Percentiles rank a stretch among this genome's conserved stretches.
Conservation (phyloP, 129 eudicot genomes). For the Glebionis coronaria region DNA sequence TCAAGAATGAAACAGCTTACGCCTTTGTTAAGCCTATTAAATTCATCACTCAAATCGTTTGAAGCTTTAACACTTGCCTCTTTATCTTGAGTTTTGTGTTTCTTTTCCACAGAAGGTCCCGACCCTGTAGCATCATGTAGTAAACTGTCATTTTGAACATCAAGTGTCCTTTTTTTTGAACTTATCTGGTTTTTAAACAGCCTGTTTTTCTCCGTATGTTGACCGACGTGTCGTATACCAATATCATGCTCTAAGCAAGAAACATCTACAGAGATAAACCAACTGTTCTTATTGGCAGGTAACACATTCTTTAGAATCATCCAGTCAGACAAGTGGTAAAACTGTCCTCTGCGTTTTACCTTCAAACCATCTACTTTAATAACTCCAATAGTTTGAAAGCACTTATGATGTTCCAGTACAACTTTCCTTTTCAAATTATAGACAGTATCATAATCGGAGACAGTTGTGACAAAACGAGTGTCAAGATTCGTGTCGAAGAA, state of each 20-base stretch:
- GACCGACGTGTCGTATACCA: slow-evolving; percentile 16
- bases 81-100: slow-evolving; percentile 29
- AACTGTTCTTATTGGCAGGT: slow-evolving; percentile 30
- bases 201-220: slow-evolving; percentile 25
- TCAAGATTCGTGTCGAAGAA: no score
- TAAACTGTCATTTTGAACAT: slow-evolving; percentile 15
- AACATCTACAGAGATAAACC: slow-evolving; percentile 58
- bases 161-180: slow-evolving; percentile 25
- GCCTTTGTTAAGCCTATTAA: slow-evolving; percentile 1
- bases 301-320: slow-evolving; percentile 63
- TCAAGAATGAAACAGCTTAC: slow-evolving; percentile 1
- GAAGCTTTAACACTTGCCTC: slow-evolving; percentile 23
- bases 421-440: no score
- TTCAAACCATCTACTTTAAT: slow-evolving; percentile 42
- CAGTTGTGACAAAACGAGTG: no score
- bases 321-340: slow-evolving; percentile 58
- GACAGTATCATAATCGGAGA: no score
- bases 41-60: not conserved
- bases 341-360: slow-evolving; percentile 59
- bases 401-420: slow-evolving; percentile 47
- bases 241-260: slow-evolving; percentile 28
- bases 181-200: slow-evolving; percentile 9
- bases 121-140: slow-evolving; percentile 18
- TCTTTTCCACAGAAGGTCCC: slow-evolving; percentile 39
- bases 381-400: slow-evolving; percentile 58